Conservation (phyloP, 148 eudicot genomes). For the Vaccinium myrtillus region DNA sequence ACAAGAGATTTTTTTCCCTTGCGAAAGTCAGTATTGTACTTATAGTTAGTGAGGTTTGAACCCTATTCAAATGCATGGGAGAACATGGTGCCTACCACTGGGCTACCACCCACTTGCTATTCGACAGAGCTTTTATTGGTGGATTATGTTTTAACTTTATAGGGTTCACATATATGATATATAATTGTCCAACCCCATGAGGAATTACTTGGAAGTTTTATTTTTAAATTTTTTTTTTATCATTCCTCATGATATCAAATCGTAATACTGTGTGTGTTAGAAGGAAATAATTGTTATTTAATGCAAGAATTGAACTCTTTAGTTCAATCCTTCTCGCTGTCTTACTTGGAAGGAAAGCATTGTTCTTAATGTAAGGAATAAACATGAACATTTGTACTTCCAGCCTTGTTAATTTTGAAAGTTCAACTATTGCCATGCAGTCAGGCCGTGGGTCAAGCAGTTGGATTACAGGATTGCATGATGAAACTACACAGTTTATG, state of each 20-base stretch:
- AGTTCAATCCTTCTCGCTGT: too few species aligned
- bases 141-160: not conserved
- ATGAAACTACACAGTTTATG: constrained; percentile 25
- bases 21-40: too few species aligned
- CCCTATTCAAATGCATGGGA: too few species aligned
- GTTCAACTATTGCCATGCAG: constrained; percentile 38
- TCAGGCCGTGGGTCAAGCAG: constrained; percentile 36
- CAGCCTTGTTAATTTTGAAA: constrained; percentile 9
- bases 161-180: not conserved
- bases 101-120: not conserved
- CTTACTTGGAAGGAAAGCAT: not conserved
- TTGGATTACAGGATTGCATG: constrained; percentile 30
- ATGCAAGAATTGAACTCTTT: too few species aligned
- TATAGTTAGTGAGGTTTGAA: too few species aligned
- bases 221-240: not conserved
- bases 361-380: not conserved
- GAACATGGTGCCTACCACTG: too few species aligned
- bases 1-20: not conserved
- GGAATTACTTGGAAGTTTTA: not conserved
- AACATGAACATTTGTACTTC: not conserved
- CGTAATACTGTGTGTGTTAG: not conserved
- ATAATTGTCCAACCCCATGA: not conserved
- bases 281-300: too few species aligned
- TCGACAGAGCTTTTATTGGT: not conserved
- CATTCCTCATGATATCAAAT: not conserved